Evolutionary conservation across 2,329 filamentous ascomycete species (phyloP), one percentile per base, ranked within the genome.

Genomic region (Colletotrichum lentis): DNA sequence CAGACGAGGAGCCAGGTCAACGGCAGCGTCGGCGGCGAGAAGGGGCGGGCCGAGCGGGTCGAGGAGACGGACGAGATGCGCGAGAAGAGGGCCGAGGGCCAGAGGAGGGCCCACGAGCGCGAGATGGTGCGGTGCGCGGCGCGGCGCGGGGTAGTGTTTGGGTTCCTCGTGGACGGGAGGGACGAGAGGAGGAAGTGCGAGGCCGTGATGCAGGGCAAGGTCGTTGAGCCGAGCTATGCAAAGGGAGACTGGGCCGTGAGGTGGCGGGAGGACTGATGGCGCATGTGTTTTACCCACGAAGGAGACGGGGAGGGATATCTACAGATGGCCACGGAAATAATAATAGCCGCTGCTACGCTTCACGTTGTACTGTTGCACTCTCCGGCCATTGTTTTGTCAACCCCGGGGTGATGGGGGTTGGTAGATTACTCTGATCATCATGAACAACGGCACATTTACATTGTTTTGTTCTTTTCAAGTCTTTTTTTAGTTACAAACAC

Each of bases 121-220:
- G 88, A 91, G 74, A 81, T 88, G 78, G 83, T 90, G 54, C 82
- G 85, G 35, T 84, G 84, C n/a, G 88, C 88, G 0, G 90, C 90
- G 1, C 84, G 89, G 72, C 81, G 88, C 24, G 84, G 83, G 1
- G 85, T 85, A 64, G 85, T 85, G 0, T 88, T 88, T 77, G 85
- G 86, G 1, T 81, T 87, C 39, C 62, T 73, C 3, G 64, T 73
- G 0, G 71, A 66, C 1, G 69, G 60, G 57, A 62, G 71, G 64
- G 69, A 71, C 11, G 70, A 72, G 52, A 76, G 75, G 69, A 80
- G 80, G 64, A 82, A 84, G 70, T 88, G 86, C 65, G 87, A 89
- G 74, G 86, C 86, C 8, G 77, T 89, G 2, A 88, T 88, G 85
- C 79, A 82, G 47, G 85, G 84, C 1, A 81, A 80, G 52, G 84